Conservation (phyloP, 2,329 filamentous ascomycete species). For the Tolypocladium ophioglossoides region DNA sequence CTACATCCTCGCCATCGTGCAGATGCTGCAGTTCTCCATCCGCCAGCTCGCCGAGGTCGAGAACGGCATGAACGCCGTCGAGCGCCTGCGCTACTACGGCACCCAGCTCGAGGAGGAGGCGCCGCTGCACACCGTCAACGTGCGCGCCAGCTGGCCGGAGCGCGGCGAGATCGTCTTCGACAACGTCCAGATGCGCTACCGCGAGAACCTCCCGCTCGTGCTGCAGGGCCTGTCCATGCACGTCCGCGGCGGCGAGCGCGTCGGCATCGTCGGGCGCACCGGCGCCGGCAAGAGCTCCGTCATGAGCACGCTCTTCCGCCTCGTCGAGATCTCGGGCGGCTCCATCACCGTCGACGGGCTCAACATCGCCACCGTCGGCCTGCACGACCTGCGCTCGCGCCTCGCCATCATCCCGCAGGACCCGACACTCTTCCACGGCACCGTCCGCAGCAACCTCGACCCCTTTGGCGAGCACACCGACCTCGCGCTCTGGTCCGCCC, state of each 20-base stretch:
- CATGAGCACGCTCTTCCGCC: constrained; percentile 72
- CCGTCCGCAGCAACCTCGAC: constrained; percentile 69
- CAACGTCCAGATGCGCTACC: constrained; percentile 70
- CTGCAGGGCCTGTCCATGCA: constrained; percentile 62
- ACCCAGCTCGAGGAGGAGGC: constrained; percentile 82
- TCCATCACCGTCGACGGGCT: constrained; percentile 55
- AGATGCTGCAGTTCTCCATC: constrained; percentile 93
- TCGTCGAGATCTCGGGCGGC: constrained; percentile 55
- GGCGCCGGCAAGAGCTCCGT: constrained; percentile 77
- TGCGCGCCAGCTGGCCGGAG: constrained; percentile 73
- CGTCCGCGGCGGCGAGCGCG: constrained; percentile 63
- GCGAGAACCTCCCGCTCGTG: constrained; percentile 60
- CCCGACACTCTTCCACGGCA: constrained; percentile 72
- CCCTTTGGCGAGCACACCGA: constrained; percentile 72
- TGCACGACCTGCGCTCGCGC: constrained; percentile 64
- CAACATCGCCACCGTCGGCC: constrained; percentile 62
- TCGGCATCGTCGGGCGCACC: constrained; percentile 73
- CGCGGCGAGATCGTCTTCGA: constrained; percentile 71
- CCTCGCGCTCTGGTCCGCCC: constrained; percentile 65
- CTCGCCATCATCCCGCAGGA: constrained; percentile 80
- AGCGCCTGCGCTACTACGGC: constrained; percentile 85
- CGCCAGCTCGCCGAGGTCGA: constrained; percentile 91
- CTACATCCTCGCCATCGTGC: constrained; percentile 86
- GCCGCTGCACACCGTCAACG: constrained; percentile 63
- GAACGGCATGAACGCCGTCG: constrained; percentile 96